These are phyloP conservation scores for Caloboletus firmus DNA, from an alignment of 1,284 basidiomycete species.

Conservation along the genomic window DNA sequence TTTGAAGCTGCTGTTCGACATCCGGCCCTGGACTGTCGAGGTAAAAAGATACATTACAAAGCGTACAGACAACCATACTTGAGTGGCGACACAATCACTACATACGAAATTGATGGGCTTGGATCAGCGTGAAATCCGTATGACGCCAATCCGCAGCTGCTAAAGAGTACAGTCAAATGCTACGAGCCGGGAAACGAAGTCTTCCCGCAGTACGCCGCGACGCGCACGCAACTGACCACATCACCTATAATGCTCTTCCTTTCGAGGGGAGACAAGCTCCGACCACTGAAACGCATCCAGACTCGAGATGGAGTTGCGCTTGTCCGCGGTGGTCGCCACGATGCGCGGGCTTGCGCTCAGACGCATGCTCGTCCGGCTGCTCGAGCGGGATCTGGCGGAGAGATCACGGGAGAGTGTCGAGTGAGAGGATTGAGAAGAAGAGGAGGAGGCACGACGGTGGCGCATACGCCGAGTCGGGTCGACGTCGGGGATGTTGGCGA, in stretches of 20 bases:
- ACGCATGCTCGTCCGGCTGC: constrained; percentile 52
- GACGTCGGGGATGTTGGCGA: constrained; percentile 67
- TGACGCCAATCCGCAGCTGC: not conserved
- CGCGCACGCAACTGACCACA: not conserved
- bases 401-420: constrained; percentile 17
- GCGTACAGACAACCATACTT: constrained; percentile 6
- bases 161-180: constrained; percentile 31
- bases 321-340: constrained; percentile 34
- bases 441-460: constrained; percentile 69
- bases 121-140: not conserved
- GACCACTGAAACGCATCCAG: constrained; percentile 36
- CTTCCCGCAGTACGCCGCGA: not conserved
- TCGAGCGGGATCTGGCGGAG: constrained; percentile 40
- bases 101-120: constrained; percentile 2
- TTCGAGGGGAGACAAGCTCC: constrained; percentile 33
- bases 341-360: constrained; percentile 42
- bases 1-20: not conserved
- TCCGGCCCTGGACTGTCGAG: not conserved
- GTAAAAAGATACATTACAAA: constrained; percentile 1
- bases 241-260: constrained; percentile 30
- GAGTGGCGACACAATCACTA: constrained; percentile 7
- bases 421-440: constrained; percentile 49
- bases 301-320: constrained; percentile 34
- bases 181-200: constrained; percentile 37
- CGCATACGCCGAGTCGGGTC: constrained; percentile 73